Evolutionary conservation across 108 stramenopile genomes (phyloP).

Genomic region (Epithemia pelagica): DNA sequence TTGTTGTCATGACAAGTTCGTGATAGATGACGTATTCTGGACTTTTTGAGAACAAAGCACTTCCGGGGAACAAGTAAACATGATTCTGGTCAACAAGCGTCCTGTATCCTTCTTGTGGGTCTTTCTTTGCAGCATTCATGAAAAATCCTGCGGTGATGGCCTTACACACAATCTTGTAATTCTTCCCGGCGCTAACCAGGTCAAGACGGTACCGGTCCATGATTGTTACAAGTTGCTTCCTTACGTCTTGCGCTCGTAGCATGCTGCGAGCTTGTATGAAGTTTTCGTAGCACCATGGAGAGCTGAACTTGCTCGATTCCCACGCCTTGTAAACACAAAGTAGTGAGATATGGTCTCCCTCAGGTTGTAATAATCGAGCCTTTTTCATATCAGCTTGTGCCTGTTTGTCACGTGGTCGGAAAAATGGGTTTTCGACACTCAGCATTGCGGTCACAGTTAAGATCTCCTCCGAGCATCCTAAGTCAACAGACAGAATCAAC

Average conservation of each 20-base stretch:
- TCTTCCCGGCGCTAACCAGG: constrained; percentile 91
- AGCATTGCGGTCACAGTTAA: constrained; percentile 96
- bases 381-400: constrained; percentile 99
- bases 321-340: constrained; percentile 96
- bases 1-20: constrained; percentile 97
- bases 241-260: constrained; percentile 96
- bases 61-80: constrained; percentile 97
- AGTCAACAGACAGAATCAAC: constrained; percentile 89
- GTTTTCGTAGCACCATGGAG: constrained; percentile 99
- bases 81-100: constrained; percentile 96
- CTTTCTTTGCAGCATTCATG: constrained; percentile 98
- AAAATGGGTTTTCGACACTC: constrained; percentile 96
- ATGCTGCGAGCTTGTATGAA: constrained; percentile 96
- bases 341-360: constrained; percentile 97
- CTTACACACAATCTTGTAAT: constrained; percentile 93
- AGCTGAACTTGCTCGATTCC: constrained; percentile 89
- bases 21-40: constrained; percentile 99
- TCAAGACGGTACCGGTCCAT: constrained; percentile 97
- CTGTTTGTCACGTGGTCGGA: constrained; percentile 97
- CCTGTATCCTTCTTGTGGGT: constrained; percentile 97
- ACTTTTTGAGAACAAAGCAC: constrained; percentile 96
- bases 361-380: constrained; percentile 98
- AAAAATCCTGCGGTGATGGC: constrained; percentile 98
- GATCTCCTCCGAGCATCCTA: constrained; percentile 97
- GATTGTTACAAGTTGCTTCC: constrained; percentile 98